Base-by-base conservation (phyloP, 495 filamentous ascomycete species). In the Neurospora sp. region DNA sequence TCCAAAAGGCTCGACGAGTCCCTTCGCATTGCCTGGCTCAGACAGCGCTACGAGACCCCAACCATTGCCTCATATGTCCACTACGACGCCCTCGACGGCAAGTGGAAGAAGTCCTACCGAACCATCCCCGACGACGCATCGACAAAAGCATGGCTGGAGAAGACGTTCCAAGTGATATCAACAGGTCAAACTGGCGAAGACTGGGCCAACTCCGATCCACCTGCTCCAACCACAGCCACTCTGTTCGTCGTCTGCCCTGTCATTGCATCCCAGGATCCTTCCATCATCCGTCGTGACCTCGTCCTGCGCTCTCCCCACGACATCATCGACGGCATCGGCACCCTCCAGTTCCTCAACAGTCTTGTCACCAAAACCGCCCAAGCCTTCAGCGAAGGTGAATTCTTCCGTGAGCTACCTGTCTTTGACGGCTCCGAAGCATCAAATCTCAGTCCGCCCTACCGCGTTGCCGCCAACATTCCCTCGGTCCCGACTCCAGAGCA, bases 321-420 rank as follows among this genome's bases (percentile, higher is more conserved):
- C 74, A 77, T 86, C 3, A 83, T 85, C 18, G 86, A 87, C 71
- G 85, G 85, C 14, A 79, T 85, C 69, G 84, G 85, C n/a, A 80
- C 81, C 12, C 77, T 86, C 1, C 76, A 77, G n/a, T 75, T 87
- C 16, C 69, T 82, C 39, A 70, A 80, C 70, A 75, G 78, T 10
- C 70, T 83, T 18, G 70, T 77, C 61, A 31, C 35, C 7, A 68
- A 76, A 38, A 71, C 75, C 27, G 47, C 75, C 27, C 22, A 69
- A n/a, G 76, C 75, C 14, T 77, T 73, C 39, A n/a, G 27, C 4
- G 35, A 76, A 31, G 76, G 74, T 18, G 31, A 39, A 10, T 59
- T 42, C 71, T 18, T 68, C 9, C 16, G 39, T 8, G 7, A 45
- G 0, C 16, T 70, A 1, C 69, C 73, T 0, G 5, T 73, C 14